Base-by-base conservation (phyloP, 225 moss, liverwort and hornwort species). In the Straminergon stramineum region DNA sequence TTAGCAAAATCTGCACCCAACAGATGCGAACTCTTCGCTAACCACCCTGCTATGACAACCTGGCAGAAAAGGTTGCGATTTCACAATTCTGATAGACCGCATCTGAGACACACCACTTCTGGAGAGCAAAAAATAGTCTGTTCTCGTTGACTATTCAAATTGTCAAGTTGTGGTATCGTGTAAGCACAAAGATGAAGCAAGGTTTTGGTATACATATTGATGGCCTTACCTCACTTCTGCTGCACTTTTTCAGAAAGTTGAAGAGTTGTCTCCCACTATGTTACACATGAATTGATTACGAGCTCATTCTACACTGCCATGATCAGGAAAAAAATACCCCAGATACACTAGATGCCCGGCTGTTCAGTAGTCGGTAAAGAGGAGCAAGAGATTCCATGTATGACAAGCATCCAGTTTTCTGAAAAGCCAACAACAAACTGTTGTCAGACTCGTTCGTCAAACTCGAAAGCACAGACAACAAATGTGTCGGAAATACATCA, bases 231-330 rank as follows among this genome's bases (percentile, higher is more conserved):
- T 82, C 90, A 83, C 92, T 81, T 92, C 70, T 75, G 77, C 43
- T 76, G 87, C 70, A 69, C 75, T 65, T 88, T 51, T 64, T 57
- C 85, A 87, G 85, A 90, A 56, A 82, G 61, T 55, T 87, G 73
- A 79, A 82, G 83, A 79, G 86, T 79, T 82, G 58, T 77, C 83
- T 83, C 77, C 55, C 74, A 90, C 86, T 92, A 92, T 92, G 60
- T 51, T 89, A 93, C 91, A 93, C 87, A 81, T 43, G 61, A 89
- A 76, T 74, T 71, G 45, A 81, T 87, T 67, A 81, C 74, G 60
- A 71, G 81, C 76, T 87, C 79, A 79, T 87, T 73, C 86, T 74
- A 77, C 75, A 81, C 63, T 82, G 84, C 37, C 89, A 91, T 68
- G 81, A 89, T 84, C 84, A 80, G 88, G 61, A 68, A 62, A 69